Conservation (phyloP, 2,329 filamentous ascomycete genomes). For the Gaeumannomyces sp. region DNA sequence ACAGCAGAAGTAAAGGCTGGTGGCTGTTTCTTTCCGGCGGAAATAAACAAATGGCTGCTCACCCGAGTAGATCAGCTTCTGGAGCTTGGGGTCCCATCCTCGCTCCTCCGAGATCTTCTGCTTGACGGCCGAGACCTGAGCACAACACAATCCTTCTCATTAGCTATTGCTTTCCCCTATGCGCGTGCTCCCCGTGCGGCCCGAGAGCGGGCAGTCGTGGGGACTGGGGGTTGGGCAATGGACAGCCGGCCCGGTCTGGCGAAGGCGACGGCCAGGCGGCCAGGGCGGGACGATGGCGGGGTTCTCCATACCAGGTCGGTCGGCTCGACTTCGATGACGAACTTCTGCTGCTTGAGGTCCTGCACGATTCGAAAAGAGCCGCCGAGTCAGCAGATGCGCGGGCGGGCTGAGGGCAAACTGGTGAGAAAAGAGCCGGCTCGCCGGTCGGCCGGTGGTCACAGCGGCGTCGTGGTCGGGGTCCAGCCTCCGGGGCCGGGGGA, state of each 20-base stretch:
- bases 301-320: conserved; percentile 72
- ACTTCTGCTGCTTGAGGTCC: conserved; percentile 99
- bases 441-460: too few species aligned
- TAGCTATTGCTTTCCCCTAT: too few species aligned
- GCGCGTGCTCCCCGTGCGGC: too few species aligned
- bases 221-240: conserved; percentile 14
- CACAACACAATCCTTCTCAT: conserved; percentile 10
- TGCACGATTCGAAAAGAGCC: conserved; percentile 31
- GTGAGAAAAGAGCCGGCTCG: too few species aligned
- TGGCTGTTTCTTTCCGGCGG: neutral
- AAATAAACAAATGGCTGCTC: conserved; percentile 28
- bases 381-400: conserved; percentile 13
- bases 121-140: conserved; percentile 85
- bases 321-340: conserved; percentile 90
- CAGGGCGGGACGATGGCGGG: conserved; percentile 14
- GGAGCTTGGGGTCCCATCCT: conserved; percentile 82
- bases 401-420: neutral
- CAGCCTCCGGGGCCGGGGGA: too few species aligned
- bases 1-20: neutral
- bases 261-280: conserved; percentile 14
- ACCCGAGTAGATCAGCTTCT: conserved; percentile 99
- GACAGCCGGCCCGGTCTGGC: conserved; percentile 13
- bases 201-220: too few species aligned
- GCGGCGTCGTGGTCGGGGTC: too few species aligned
- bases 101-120: conserved; percentile 87